These are phyloP conservation scores for Truncatella angustata DNA, from an alignment of 2,329 filamentous ascomycete species.

Conservation along the genomic window DNA sequence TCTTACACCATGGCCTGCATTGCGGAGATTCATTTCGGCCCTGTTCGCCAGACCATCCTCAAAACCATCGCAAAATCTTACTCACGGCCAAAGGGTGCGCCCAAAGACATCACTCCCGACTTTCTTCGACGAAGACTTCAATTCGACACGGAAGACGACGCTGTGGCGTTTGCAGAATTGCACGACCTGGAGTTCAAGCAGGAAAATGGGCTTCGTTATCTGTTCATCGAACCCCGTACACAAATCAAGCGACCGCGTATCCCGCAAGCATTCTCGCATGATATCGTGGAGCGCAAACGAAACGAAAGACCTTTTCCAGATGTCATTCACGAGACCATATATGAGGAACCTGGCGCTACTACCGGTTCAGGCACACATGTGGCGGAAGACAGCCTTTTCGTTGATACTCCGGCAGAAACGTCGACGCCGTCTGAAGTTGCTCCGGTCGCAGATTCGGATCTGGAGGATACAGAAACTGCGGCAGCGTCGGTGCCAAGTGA, in stretches of 20 bases:
- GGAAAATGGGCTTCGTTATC: slow-evolving; percentile 35
- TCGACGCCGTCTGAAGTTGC: slow-evolving; percentile 4
- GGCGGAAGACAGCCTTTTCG: slow-evolving; percentile 25
- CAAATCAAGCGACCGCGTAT: slow-evolving; percentile 48
- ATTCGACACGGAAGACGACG: slow-evolving; percentile 67
- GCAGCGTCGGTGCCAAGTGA: too few relatives aligned
- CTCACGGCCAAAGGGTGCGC: slow-evolving; percentile 53
- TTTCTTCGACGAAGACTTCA: slow-evolving; percentile 57
- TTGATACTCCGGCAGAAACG: slow-evolving; percentile 16
- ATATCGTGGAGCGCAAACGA: slow-evolving; percentile 60
- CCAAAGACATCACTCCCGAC: slow-evolving; percentile 58
- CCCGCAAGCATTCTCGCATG: slow-evolving; percentile 54
- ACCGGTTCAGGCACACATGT: slow-evolving; percentile 2
- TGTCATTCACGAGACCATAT: slow-evolving; percentile 56
- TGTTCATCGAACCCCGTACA: slow-evolving; percentile 43
- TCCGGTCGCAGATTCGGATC: slow-evolving; percentile 11
- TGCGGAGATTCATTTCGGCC: slow-evolving; percentile 65
- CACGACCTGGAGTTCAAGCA: slow-evolving; percentile 53
- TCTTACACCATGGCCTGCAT: slow-evolving; percentile 71
- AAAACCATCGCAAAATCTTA: slow-evolving; percentile 54
- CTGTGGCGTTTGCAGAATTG: slow-evolving; percentile 61
- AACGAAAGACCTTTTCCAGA: slow-evolving; percentile 48
- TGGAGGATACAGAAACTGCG: slow-evolving; percentile 12
- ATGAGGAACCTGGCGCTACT: slow-evolving; percentile 25
- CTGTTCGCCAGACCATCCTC: slow-evolving; percentile 57